These are phyloP conservation scores for Schizosaccharomyces osmophilus DNA, from an alignment of 805 yeast genomes.

Conservation along the genomic window DNA sequence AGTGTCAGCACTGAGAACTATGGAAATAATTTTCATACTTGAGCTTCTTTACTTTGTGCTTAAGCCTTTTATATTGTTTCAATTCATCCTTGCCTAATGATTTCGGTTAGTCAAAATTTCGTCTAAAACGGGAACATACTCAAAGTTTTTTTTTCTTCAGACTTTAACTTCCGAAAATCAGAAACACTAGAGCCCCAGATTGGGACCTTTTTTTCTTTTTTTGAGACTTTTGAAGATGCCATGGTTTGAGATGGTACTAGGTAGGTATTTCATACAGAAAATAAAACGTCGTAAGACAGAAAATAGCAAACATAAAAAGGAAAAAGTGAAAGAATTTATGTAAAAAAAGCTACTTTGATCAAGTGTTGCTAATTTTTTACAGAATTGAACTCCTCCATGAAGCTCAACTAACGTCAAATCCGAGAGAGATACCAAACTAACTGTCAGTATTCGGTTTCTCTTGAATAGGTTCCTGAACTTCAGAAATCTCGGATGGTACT, in stretches of 20 bases:
- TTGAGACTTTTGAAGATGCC: not conserved
- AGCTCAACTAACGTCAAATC: too few species aligned
- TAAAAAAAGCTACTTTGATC: too few species aligned
- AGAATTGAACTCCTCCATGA: too few species aligned
- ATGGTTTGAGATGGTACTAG: not conserved
- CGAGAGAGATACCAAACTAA: too few species aligned
- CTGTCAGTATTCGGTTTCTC: too few species aligned
- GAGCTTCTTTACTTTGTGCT: not conserved
- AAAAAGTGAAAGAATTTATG: too few species aligned
- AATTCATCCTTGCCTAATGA: constrained; percentile 15
- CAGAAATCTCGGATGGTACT: too few species aligned
- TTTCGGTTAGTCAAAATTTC: constrained; percentile 26
- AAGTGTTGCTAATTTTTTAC: too few species aligned
- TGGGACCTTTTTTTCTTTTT: not conserved
- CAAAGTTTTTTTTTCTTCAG: constrained; percentile 2
- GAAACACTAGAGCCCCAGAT: not conserved
- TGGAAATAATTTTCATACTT: not conserved
- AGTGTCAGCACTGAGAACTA: not conserved
- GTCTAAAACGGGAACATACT: constrained; percentile 22
- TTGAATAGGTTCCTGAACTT: too few species aligned
- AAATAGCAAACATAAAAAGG: too few species aligned
- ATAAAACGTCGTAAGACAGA: not conserved
- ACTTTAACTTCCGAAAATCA: not conserved
- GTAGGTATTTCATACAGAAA: not conserved
- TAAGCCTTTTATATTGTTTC: not conserved